These are phyloP conservation scores for Calocybe gambosa DNA, from an alignment of 1,284 basidiomycete species.

Conservation along the genomic window DNA sequence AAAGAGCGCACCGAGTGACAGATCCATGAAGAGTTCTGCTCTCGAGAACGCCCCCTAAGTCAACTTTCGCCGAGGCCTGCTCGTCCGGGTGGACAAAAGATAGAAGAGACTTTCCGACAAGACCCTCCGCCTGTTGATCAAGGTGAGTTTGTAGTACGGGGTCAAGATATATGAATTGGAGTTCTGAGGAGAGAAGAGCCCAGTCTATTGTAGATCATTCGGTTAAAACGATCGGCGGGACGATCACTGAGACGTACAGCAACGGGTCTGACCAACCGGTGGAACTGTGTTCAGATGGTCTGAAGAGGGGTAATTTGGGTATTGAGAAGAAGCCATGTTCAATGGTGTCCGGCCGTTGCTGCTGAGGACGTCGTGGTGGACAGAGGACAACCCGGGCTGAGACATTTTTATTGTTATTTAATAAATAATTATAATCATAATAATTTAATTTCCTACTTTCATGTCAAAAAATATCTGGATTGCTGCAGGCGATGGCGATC, in stretches of 20 bases:
- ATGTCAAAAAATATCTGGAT: constrained; percentile 82
- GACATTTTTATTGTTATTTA: constrained; percentile 16
- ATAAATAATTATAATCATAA: background rate
- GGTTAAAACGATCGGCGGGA: constrained; percentile 20
- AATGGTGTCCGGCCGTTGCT: constrained; percentile 5
- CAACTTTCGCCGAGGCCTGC: constrained; percentile 67
- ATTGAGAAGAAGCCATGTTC: constrained; percentile 14
- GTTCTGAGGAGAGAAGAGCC: constrained; percentile 65
- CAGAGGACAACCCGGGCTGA: constrained; percentile 9
- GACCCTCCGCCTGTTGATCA: constrained; percentile 56
- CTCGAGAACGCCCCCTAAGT: constrained; percentile 75
- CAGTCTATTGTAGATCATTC: constrained; percentile 43
- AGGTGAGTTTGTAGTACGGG: constrained; percentile 79
- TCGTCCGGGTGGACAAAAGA: constrained; percentile 91
- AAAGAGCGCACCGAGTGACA: constrained; percentile 72
- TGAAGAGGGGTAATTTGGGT: constrained; percentile 13
- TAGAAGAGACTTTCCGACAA: constrained; percentile 76
- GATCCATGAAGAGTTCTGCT: constrained; percentile 85
- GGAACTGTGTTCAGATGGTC: constrained; percentile 22
- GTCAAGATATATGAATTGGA: constrained; percentile 86
- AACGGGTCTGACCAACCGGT: constrained; percentile 65
- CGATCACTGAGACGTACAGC: constrained; percentile 55
- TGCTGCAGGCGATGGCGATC: constrained; percentile 83
- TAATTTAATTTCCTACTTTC: background rate
- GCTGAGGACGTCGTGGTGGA: background rate